A percentile compares a stretch with the other conserved stretches of the same genome.
phyloP scores from a whole-genome alignment of 805 yeast genomes.

The Lipomyces sp. region DNA sequence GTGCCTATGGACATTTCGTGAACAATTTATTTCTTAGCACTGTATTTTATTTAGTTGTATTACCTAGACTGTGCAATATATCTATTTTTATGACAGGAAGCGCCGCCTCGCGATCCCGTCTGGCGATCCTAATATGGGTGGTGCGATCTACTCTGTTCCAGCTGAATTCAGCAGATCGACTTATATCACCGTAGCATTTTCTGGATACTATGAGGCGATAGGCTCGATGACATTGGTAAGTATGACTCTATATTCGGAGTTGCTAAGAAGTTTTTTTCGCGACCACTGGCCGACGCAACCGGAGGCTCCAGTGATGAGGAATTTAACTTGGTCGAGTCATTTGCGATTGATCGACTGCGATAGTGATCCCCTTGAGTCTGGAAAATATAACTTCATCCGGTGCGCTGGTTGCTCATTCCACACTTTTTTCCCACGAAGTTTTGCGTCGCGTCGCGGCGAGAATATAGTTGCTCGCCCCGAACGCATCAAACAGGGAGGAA shows the following conservation, averaged over 20 bases:
- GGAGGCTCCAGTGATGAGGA: conserved; percentile 40
- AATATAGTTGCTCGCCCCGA: too few relatives aligned
- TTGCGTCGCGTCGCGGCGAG: too few relatives aligned
- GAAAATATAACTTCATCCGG: neutral
- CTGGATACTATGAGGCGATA: conserved; percentile 16
- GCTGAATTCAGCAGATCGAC: conserved; percentile 36
- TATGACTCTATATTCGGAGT: conserved; percentile 23
- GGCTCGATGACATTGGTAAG: conserved; percentile 39
- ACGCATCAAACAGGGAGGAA: too few relatives aligned
- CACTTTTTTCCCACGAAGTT: too few relatives aligned
- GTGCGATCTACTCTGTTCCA: neutral
- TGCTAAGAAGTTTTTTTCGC: conserved; percentile 35
- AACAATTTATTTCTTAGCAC: neutral
- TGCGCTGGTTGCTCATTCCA: too few relatives aligned
- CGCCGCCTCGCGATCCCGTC: too few relatives aligned
- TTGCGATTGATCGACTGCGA: neutral
- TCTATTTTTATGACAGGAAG: too few relatives aligned
- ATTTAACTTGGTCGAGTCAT: conserved; percentile 24
- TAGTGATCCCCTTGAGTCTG: neutral
- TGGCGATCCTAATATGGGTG: too few relatives aligned
- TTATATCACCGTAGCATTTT: conserved; percentile 18
- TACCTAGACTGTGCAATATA: neutral
- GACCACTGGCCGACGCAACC: conserved; percentile 40
- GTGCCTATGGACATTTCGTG: conserved; percentile 22
- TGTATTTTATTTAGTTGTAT: neutral